Base-by-base conservation (phyloP, 2,329 filamentous ascomycete genomes). In the Cercospora berteroae region DNA sequence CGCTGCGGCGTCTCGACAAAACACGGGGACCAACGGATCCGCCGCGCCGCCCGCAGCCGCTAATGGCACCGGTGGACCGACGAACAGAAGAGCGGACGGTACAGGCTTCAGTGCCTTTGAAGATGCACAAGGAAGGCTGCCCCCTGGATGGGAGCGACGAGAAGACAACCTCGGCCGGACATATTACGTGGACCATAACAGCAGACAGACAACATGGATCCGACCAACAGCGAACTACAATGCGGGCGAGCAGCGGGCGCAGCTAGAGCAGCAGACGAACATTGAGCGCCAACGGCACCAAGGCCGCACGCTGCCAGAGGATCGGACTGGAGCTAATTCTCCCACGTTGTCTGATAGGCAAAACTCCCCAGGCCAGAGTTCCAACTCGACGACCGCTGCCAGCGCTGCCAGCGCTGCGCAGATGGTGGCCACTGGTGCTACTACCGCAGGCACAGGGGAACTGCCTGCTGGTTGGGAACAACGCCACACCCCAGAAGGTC, bases 161-260 rank as follows among this genome's bases (percentile, higher is more conserved):
- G 94, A 98, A 79, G 95, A 99, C 78, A 95, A 97, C 74, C 81
- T 98, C 52, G 94, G 95, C 62, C 88, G 95, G 75, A 98, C 94
- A 23, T 99, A 99, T 78, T 99, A 98, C 78, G 95, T 99, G 62
- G 95, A 99, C 77, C 95, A 98, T 79, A 98, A 98, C 79, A 97
- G 94, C 6, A 87, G 95, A 74, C 94, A 95, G 64, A 99, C 95
- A 0, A 98, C 94, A 74, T 99, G 95, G 95, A 94, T 92, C 74
- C 86, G 95, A 67, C 95, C 95, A 7, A 91, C 92, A n/a, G 85
- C 86, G 44, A 89, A 89, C 68, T 90, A 90, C 75, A 94, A 90
- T 68, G 89, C 90, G 56, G 88, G 88, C 59, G 90, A 94, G 69
- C 88, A 91, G 74, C 88, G 93, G 68, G 90, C 84, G 71, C 91